Conservation (phyloP, 192 early-diverging fungal genomes). For the Podila verticillata region DNA sequence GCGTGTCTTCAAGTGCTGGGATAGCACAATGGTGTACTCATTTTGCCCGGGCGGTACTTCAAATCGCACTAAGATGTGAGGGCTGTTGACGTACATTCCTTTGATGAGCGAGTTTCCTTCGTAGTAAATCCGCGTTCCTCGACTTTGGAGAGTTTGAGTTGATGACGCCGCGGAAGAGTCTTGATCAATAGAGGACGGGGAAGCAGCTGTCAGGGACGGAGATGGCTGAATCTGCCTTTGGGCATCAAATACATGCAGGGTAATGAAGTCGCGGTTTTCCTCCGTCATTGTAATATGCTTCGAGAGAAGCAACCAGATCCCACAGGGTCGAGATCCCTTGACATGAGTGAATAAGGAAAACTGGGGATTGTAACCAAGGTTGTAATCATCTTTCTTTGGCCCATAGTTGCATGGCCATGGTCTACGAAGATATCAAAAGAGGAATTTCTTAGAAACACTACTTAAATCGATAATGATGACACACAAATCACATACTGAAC, state of each 20-base stretch:
- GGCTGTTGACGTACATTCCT: slow-evolving; percentile 89
- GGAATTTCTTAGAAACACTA: background rate
- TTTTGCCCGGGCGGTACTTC: slow-evolving; percentile 64
- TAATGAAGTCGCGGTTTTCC: slow-evolving; percentile 89
- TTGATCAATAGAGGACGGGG: background rate
- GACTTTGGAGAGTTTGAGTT: slow-evolving; percentile 32
- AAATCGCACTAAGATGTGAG: slow-evolving; percentile 79
- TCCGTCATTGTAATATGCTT: slow-evolving; percentile 86
- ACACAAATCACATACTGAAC: slow-evolving; percentile 23
- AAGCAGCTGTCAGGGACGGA: slow-evolving; percentile 9
- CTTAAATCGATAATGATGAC: background rate
- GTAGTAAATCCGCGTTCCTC: slow-evolving; percentile 51
- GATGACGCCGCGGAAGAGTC: background rate
- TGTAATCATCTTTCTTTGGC: slow-evolving; percentile 61
- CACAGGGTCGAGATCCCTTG: slow-evolving; percentile 54
- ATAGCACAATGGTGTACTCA: slow-evolving; percentile 81
- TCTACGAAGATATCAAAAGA: slow-evolving; percentile 32
- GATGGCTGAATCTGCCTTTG: slow-evolving; percentile 21
- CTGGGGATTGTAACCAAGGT: slow-evolving; percentile 83
- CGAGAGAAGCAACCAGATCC: slow-evolving; percentile 82
- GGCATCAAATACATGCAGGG: slow-evolving; percentile 83
- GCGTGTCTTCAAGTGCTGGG: slow-evolving; percentile 77
- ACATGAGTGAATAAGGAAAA: slow-evolving; percentile 74
- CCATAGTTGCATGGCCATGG: slow-evolving; percentile 51
- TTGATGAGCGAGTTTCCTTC: slow-evolving; percentile 54